Evolutionary conservation across 1,284 basidiomycete species (phyloP), one percentile per base, ranked within the genome.

Genomic region (Cutaneotrichosporon sp.): DNA sequence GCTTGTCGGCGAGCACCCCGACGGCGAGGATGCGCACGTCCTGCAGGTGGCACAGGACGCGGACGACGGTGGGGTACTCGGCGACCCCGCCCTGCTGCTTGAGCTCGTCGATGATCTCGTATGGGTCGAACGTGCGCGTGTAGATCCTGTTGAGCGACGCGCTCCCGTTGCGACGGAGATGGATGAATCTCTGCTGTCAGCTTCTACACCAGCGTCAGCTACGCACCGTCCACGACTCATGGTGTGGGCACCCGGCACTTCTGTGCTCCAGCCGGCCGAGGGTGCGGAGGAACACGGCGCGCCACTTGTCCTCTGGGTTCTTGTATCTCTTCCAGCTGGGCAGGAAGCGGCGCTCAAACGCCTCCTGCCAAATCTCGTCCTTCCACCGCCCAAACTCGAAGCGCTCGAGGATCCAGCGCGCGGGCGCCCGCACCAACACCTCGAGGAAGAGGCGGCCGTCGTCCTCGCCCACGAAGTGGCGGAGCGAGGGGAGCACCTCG

Each of bases 171-270:
- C 75, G 67, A 50, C 77, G 70, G 2, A 79, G 56, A 2, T 75
- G 75, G 14, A 79, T 56, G 57, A 77, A 79, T n/a, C 73, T 69
- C 76, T 78, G 58, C 18, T 4, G 27, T 10, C 10, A 42, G n/a
- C 9, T 38, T 24, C 5, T n/a, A n/a, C n/a, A n/a, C n/a, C n/a
- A n/a, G n/a, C n/a, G n/a, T n/a, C n/a, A n/a, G n/a, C n/a, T n/a
- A 68, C 72, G 58, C 46, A 75, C 73, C 8, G 76, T 78, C 75
- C 74, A 78, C 1, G 70, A 66, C 59, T 79, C 77, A 42, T 76
- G 72, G 54, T 78, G 77, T 2, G 73, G 70, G 50, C 77, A 79
- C 0, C 76, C 75, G 6, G 67, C 54, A 22, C 64, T 43, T 0
- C 76, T 69, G 62, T 79, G 76, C 24, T 75, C 74, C 22, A 79